Conservation (phyloP, 768 basidiomycete species). For the Phaeolepiota aurea region DNA sequence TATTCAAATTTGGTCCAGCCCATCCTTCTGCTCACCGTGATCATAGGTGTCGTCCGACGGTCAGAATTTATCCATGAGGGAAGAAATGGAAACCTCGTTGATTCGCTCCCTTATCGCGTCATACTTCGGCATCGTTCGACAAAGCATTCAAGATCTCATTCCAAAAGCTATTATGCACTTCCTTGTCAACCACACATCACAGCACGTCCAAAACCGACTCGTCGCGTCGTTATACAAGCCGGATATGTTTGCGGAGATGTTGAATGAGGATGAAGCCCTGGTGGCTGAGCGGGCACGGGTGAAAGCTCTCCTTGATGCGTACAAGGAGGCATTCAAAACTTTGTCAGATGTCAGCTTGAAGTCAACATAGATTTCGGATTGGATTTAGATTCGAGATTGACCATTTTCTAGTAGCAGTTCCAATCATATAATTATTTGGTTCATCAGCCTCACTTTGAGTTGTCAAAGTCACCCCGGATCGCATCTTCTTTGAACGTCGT, state of each 20-base stretch:
- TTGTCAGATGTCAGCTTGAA: conserved; percentile 78
- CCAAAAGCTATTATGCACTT: conserved; percentile 99
- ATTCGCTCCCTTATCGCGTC: conserved; percentile 93
- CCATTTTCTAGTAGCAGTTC: conserved; percentile 2
- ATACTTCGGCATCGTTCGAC: conserved; percentile 93
- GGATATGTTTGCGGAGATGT: conserved; percentile 79
- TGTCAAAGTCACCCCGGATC: too few relatives aligned
- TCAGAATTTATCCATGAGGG: conserved; percentile 60
- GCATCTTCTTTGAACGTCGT: too few relatives aligned
- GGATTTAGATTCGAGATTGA: background rate
- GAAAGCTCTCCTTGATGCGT: conserved; percentile 91
- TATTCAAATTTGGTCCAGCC: conserved; percentile 4
- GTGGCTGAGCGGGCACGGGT: conserved; percentile 91
- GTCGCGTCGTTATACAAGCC: conserved; percentile 96
- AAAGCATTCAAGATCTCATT: conserved; percentile 93
- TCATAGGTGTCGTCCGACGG: conserved; percentile 51
- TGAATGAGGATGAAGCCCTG: conserved; percentile 93
- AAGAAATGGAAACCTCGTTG: conserved; percentile 94
- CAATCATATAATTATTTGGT: conserved; percentile 1
- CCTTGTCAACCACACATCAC: conserved; percentile 92
- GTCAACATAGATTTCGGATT: conserved; percentile 29
- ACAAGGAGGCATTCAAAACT: conserved; percentile 89
- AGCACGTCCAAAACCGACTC: conserved; percentile 92
- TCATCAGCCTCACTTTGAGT: background rate
- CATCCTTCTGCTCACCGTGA: conserved; percentile 5